These are phyloP conservation scores for Chaetomium sp. DNA, from an alignment of 2,329 filamentous ascomycete genomes.

Conservation along the genomic window DNA sequence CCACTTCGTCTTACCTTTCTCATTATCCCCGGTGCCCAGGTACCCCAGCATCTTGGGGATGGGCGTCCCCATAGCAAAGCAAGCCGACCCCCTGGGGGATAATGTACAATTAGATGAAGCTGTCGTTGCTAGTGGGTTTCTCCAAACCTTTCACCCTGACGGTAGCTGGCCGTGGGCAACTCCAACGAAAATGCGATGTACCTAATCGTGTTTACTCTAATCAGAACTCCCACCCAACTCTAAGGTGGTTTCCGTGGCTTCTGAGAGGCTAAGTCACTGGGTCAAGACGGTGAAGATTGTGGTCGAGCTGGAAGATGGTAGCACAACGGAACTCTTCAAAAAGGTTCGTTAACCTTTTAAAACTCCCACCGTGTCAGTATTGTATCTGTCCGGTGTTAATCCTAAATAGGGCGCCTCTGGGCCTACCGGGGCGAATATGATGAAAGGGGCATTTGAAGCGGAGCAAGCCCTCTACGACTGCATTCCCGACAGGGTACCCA, in stretches of 20 bases:
- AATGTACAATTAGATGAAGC: background rate
- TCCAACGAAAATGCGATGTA: background rate
- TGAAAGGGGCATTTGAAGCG: slow-evolving; percentile 20
- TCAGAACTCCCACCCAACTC: background rate
- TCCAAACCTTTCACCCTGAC: no score
- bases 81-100: background rate
- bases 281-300: slow-evolving; percentile 5
- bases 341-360: background rate
- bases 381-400: background rate
- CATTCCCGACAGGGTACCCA: slow-evolving; percentile 20
- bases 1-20: background rate
- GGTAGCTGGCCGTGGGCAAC: background rate
- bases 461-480: slow-evolving; percentile 19
- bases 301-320: slow-evolving; percentile 9
- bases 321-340: slow-evolving; percentile 10
- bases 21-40: background rate
- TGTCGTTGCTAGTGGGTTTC: background rate
- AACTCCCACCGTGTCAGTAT: background rate
- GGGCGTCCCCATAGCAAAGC: background rate
- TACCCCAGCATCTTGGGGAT: background rate
- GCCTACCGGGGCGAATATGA: slow-evolving; percentile 3
- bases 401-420: slow-evolving; percentile 7
- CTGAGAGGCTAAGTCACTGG: background rate
- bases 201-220: background rate
- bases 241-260: background rate